A percentile compares a stretch with the other conserved stretches of the same genome.
phyloP scores from a whole-genome alignment of 139 green algal species.

The Parachlorella kessleri region DNA sequence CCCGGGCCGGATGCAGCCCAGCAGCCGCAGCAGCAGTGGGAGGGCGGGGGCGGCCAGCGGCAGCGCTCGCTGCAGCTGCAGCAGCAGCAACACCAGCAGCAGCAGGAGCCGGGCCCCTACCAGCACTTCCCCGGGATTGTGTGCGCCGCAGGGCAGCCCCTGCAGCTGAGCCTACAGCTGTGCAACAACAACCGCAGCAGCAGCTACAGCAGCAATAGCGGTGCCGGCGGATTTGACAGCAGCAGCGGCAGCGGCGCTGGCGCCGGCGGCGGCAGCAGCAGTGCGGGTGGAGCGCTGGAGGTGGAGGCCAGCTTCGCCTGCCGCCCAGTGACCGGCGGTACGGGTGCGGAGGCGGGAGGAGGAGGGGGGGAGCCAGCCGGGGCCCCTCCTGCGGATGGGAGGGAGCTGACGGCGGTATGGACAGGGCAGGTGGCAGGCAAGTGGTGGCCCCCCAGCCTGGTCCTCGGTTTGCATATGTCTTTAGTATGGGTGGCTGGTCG shows the following conservation, averaged over 20 bases:
- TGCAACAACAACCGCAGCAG: background rate
- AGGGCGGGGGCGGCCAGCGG: background rate
- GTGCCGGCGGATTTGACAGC: background rate
- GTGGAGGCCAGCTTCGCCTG: slow-evolving; percentile 5
- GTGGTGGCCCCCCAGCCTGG: no score
- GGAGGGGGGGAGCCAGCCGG: background rate
- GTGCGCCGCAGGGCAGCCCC: slow-evolving; percentile 12
- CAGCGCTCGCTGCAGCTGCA: slow-evolving; percentile 2
- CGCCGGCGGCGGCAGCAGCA: background rate
- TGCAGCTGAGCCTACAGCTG: slow-evolving; percentile 19
- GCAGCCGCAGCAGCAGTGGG: slow-evolving; percentile 7
- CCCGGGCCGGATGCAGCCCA: background rate
- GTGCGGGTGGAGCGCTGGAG: slow-evolving; percentile 5
- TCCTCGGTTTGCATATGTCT: no score
- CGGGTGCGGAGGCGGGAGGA: background rate
- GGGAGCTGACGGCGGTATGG: slow-evolving; percentile 18
- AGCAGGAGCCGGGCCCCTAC: background rate
- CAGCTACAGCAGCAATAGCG: background rate
- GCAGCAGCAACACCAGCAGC: slow-evolving; percentile 14
- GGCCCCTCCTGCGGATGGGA: background rate
- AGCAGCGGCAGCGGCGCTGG: background rate
- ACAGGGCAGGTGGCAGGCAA: slow-evolving; percentile 4
- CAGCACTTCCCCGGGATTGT: background rate
- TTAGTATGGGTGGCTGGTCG: no score
- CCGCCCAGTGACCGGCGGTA: background rate